Percentiles rank a stretch among this genome's conserved stretches.
Evolutionary conservation across 495 filamentous ascomycete genomes (phyloP).

Genomic region (Aspergillus diversus): DNA sequence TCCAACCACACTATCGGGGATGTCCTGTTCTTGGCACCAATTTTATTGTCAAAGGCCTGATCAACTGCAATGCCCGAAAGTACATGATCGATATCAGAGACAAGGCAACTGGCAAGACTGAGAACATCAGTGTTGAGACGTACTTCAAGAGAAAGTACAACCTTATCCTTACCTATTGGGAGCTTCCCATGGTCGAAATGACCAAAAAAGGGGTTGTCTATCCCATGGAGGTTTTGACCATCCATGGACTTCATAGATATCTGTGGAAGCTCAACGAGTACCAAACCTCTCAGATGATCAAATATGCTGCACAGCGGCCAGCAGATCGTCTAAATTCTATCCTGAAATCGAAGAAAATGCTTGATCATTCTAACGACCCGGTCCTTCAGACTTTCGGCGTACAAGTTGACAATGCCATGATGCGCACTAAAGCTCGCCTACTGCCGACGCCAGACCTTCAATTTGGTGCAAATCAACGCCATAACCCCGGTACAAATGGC

Average conservation of each 20-base stretch:
- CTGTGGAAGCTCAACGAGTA: slow-evolving; percentile 72
- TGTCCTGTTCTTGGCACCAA: slow-evolving; percentile 45
- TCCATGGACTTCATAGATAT: slow-evolving; percentile 73
- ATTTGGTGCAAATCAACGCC: slow-evolving; percentile 56
- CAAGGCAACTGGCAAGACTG: slow-evolving; percentile 43
- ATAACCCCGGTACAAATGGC: slow-evolving; percentile 62
- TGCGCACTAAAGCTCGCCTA: slow-evolving; percentile 68
- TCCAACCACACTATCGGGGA: slow-evolving; percentile 64
- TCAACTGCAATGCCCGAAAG: slow-evolving; percentile 55
- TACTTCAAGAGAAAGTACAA: slow-evolving; percentile 75
- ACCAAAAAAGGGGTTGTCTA: slow-evolving; percentile 65
- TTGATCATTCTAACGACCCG: slow-evolving; percentile 70
- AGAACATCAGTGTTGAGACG: slow-evolving; percentile 56
- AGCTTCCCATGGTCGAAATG: slow-evolving; percentile 74
- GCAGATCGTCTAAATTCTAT: slow-evolving; percentile 63
- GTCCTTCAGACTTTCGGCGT: slow-evolving; percentile 71
- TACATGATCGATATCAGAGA: slow-evolving; percentile 62
- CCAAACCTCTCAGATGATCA: slow-evolving; percentile 81
- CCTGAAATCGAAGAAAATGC: slow-evolving; percentile 61
- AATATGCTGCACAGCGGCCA: slow-evolving; percentile 74
- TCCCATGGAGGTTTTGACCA: slow-evolving; percentile 75
- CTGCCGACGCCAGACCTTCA: slow-evolving; percentile 69
- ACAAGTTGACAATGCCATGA: slow-evolving; percentile 62
- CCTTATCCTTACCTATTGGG: slow-evolving; percentile 51
- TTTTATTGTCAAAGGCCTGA: slow-evolving; percentile 67